Percentiles rank a stretch among this genome's conserved stretches.
These are phyloP conservation scores for Pichia sp. DNA, from an alignment of 1,139 yeast species.

Conservation along the genomic window DNA sequence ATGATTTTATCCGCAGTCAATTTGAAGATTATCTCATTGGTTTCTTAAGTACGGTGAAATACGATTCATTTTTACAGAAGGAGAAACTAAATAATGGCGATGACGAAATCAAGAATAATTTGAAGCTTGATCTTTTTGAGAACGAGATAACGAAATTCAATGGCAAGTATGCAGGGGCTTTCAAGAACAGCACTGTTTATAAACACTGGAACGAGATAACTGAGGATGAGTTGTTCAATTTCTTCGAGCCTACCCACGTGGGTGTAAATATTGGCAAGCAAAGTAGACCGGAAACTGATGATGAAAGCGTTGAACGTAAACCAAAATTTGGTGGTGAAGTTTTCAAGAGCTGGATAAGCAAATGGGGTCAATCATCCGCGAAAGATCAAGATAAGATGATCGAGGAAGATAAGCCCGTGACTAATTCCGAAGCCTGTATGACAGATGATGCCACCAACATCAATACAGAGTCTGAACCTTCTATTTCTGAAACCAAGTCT, in stretches of 20 bases:
- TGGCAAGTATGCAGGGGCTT: conserved; percentile 47
- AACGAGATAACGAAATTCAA: conserved; percentile 48
- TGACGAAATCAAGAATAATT: conserved; percentile 5
- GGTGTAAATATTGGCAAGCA: no score
- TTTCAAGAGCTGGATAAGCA: not conserved
- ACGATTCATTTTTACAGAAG: conserved; percentile 46
- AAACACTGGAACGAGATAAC: conserved; percentile 64
- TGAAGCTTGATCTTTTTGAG: conserved; percentile 20
- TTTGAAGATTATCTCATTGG: conserved; percentile 88
- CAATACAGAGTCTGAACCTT: no score
- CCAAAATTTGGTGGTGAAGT: not conserved
- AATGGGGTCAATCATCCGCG: no score
- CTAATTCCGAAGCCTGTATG: no score
- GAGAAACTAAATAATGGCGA: conserved; percentile 24
- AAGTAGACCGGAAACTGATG: no score
- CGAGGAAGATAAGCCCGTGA: no score
- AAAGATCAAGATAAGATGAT: not conserved
- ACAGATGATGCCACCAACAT: no score
- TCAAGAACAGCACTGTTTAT: conserved; percentile 65
- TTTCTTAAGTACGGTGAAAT: conserved; percentile 64
- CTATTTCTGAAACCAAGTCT: no score
- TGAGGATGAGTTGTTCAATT: conserved; percentile 84
- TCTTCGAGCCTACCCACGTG: conserved; percentile 70
- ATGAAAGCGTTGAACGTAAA: no score
- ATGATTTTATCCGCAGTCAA: conserved; percentile 79